Evolutionary conservation across 192 early-diverging fungal genomes (phyloP).

Genomic region (Umbelopsis sp.): DNA sequence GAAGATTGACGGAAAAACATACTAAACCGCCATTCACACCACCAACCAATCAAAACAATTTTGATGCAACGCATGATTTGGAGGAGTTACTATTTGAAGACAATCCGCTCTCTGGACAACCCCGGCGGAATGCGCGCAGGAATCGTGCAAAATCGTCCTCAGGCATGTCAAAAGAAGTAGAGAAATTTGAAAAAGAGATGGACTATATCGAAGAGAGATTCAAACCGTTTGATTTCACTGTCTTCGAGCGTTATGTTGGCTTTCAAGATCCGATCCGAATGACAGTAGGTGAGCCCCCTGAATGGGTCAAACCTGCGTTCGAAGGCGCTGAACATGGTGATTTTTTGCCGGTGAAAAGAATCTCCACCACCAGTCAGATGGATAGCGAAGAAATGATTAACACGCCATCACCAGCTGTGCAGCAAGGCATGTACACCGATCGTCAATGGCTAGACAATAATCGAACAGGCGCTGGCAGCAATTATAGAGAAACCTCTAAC

Average conservation of each 20-base stretch:
- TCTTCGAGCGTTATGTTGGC: slow-evolving; percentile 75
- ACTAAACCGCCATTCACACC: slow-evolving; percentile 49
- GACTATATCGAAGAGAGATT: slow-evolving; percentile 73
- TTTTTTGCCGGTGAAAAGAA: slow-evolving; percentile 34
- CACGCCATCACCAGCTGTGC: neutral
- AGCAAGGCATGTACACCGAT: neutral
- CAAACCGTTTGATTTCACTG: slow-evolving; percentile 79
- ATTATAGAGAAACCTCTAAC: neutral
- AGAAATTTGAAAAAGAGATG: slow-evolving; percentile 62
- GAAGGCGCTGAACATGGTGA: slow-evolving; percentile 40
- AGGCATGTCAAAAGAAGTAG: slow-evolving; percentile 46
- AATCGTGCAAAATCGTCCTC: slow-evolving; percentile 20
- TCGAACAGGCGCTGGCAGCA: neutral
- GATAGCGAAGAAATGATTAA: neutral
- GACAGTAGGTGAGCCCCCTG: slow-evolving; percentile 67
- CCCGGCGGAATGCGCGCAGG: slow-evolving; percentile 27
- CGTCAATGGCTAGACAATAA: slow-evolving; percentile 14
- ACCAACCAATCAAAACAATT: slow-evolving; percentile 79
- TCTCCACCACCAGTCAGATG: slow-evolving; percentile 15
- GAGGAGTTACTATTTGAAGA: slow-evolving; percentile 91
- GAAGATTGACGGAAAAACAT: slow-evolving; percentile 46
- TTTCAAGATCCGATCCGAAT: slow-evolving; percentile 61
- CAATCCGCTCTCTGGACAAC: slow-evolving; percentile 13
- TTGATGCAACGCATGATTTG: slow-evolving; percentile 94
- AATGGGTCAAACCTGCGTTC: slow-evolving; percentile 62